A percentile compares a stretch with the other conserved stretches of the same genome.
Conservation (phyloP, 2,329 filamentous ascomycete genomes). For the Hymenoscyphus occultus region DNA sequence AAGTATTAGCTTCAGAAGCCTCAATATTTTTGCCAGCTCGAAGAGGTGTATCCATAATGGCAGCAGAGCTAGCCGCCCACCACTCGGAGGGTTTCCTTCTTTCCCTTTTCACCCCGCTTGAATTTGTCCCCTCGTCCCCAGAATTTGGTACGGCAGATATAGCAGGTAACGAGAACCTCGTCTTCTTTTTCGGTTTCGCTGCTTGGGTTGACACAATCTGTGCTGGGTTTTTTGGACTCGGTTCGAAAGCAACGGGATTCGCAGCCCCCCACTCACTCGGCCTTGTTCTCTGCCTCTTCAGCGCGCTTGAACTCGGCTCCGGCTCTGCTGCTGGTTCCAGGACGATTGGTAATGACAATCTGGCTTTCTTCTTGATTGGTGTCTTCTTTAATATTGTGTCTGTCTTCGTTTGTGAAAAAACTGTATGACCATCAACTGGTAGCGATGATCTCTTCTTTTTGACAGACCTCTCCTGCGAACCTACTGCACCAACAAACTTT, state of each 20-base stretch:
- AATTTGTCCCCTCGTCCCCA: neutral
- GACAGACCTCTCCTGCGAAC: neutral
- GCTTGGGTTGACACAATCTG: neutral
- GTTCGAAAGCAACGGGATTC: neutral
- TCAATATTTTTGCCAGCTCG: neutral
- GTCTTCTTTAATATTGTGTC: neutral
- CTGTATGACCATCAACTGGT: neutral
- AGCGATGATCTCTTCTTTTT: neutral
- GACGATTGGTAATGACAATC: neutral
- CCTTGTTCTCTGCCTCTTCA: neutral
- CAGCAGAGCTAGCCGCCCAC: constrained; percentile 17
- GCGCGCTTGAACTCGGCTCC: neutral
- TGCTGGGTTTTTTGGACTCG: neutral
- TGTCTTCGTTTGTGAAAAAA: neutral
- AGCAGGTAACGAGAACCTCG: neutral
- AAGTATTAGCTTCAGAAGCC: neutral
- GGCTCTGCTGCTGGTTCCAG: neutral
- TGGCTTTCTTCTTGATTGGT: neutral
- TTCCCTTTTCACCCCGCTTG: constrained; percentile 14
- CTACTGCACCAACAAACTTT: neutral
- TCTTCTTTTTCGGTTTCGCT: constrained; percentile 3
- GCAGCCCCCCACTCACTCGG: constrained; percentile 3
- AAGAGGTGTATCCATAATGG: neutral
- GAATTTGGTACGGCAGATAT: too few species aligned
- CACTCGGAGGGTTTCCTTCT: constrained; percentile 16